Base-by-base conservation (phyloP, 2,329 filamentous ascomycete species). In the Trichophyton verrucosum region DNA sequence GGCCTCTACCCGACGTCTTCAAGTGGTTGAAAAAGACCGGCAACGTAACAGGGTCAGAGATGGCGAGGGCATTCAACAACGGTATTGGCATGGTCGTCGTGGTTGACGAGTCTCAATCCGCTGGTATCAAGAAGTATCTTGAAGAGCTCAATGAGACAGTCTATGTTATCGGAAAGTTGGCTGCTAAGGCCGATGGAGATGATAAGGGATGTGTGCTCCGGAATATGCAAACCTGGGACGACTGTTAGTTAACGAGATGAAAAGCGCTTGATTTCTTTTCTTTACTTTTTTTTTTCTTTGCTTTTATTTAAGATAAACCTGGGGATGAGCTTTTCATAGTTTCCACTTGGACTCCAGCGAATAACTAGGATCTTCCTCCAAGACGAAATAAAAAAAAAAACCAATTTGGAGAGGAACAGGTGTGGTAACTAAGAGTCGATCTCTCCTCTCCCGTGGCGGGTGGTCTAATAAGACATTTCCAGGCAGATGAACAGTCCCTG, bases 1-100 rank as follows among this genome's bases (percentile, higher is more conserved):
- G 91, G 90, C 73, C 83, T 27, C 80, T 91, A 49, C 90, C 88
- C 0, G 77, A 82, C 1, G 88, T 96, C 3, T 94, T 97, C 77
- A 80, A 81, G 69, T 99, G 94, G 94, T 81, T 99, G 68, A 90
- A 91, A 77, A 75, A 78, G 65, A 78, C 77, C 9, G 83, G 83
- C 53, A 87, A 87, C 63, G 85, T 97, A 36, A 82, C 81, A 59
- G 80, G 86, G 1, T 71, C 78, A 8, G 94, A 99, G 77, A 95
- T 97, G 82, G 90, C 87, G 58, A 82, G 91, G 61, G 94, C 91
- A 1, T 97, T 96, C 82, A 99, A 99, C 78, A 91, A 87, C 6
- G 94, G 94, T 58, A 78, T 99, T 51, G 94, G 94, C 55, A 97
- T 99, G 91, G 88, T 96, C 4, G 79, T 91, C 33, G 90, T 91